phyloP scores from a whole-genome alignment of 345 rosid genomes.

The Carallia brachiata region DNA sequence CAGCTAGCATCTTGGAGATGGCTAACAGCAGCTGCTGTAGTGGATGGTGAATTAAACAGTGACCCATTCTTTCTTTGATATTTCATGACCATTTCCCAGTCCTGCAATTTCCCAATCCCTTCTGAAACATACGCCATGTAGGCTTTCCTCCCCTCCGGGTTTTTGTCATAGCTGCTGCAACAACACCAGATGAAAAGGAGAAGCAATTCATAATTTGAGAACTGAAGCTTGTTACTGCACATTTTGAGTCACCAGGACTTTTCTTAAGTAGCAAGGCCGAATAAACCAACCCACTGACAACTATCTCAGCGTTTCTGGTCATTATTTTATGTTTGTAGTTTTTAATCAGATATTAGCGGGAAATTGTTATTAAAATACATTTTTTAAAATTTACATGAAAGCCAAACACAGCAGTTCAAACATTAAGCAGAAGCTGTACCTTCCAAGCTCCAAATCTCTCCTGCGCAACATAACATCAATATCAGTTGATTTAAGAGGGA shows the following conservation, averaged over 20 bases:
- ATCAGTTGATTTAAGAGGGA: slow-evolving; percentile 51
- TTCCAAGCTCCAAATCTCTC: slow-evolving; percentile 54
- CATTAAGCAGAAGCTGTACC: slow-evolving; percentile 32
- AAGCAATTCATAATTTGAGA: background rate
- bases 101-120: slow-evolving; percentile 53
- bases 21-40: slow-evolving; percentile 74
- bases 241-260: too few species aligned
- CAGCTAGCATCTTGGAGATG: slow-evolving; percentile 52
- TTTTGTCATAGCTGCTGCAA: slow-evolving; percentile 28
- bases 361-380: slow-evolving; percentile 26
- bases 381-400: slow-evolving; percentile 47
- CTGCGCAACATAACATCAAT: slow-evolving; percentile 44
- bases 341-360: background rate
- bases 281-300: too few species aligned
- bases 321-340: background rate
- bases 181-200: slow-evolving; percentile 15
- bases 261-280: background rate
- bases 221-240: too few species aligned
- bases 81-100: slow-evolving; percentile 64
- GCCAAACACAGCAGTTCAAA: background rate
- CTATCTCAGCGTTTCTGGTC: background rate
- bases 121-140: slow-evolving; percentile 67
- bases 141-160: slow-evolving; percentile 47
- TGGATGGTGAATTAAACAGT: slow-evolving; percentile 78
- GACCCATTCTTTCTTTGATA: slow-evolving; percentile 77